Evolutionary conservation across 148 eudicot species (phyloP).

Genomic region (Spergularia marina): DNA sequence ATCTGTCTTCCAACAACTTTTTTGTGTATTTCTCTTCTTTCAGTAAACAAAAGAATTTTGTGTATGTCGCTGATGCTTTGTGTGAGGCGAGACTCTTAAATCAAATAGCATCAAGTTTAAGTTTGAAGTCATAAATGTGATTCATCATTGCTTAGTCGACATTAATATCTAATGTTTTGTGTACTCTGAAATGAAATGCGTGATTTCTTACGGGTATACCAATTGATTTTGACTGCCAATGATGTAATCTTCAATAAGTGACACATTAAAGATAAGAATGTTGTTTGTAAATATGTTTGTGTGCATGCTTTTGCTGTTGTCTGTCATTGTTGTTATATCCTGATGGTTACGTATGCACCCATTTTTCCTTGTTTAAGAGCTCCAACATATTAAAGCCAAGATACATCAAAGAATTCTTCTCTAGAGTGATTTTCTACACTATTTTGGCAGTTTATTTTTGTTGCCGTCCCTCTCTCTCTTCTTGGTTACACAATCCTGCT

Average conservation of each 20-base stretch:
- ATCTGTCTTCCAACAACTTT: no score
- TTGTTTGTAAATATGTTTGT: not conserved
- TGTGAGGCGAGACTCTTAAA: not conserved
- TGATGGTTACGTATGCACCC: not conserved
- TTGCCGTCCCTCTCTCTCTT: not conserved
- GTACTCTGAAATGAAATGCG: not conserved
- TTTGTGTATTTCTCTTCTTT: not conserved
- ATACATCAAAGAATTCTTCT: not conserved
- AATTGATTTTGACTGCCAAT: not conserved
- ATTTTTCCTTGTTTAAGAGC: not conserved
- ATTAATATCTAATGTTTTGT: not conserved
- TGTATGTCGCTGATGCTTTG: not conserved
- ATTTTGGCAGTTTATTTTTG: not conserved
- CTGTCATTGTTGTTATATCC: not conserved
- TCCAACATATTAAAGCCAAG: not conserved
- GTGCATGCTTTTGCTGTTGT: not conserved
- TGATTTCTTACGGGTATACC: slow-evolving; percentile 1
- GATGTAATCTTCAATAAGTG: not conserved
- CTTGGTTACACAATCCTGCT: slow-evolving; percentile 1
- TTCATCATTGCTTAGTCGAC: not conserved
- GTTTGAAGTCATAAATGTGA: not conserved
- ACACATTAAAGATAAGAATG: slow-evolving; percentile 1
- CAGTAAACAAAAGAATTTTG: not conserved
- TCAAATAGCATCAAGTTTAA: not conserved
- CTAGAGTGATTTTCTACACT: not conserved